A percentile compares a stretch with the other conserved stretches of the same genome.
Conservation (phyloP, 208 protist species). For the Naegleria fowleri region DNA sequence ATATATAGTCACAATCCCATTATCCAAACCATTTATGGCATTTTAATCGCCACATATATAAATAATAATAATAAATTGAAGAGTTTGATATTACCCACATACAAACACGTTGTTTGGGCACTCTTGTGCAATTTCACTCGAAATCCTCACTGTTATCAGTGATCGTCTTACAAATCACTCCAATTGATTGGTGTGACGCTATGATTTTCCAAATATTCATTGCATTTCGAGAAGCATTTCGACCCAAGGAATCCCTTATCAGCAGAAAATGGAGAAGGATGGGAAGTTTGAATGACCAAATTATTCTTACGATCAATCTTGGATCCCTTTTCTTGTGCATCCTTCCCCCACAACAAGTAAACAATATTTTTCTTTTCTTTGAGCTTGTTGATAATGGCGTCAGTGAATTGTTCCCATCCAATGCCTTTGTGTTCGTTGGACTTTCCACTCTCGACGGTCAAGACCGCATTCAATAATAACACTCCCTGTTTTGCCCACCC, state of each 20-base stretch:
- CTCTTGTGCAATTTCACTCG: no score
- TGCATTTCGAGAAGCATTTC: conserved; percentile 54
- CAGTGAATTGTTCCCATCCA: conserved; percentile 91
- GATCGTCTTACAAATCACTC: not conserved
- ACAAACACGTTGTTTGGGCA: no score
- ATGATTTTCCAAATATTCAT: conserved; percentile 36
- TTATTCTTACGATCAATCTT: conserved; percentile 76
- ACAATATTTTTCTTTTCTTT: conserved; percentile 55
- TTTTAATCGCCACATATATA: no score
- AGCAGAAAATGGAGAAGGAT: conserved; percentile 50
- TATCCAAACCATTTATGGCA: no score
- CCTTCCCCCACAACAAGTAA: conserved; percentile 91
- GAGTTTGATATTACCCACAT: no score
- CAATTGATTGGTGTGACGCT: not conserved
- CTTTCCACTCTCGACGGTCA: conserved; percentile 82
- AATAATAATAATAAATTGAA: no score
- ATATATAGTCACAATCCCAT: no score
- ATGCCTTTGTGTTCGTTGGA: conserved; percentile 83
- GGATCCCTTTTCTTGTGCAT: conserved; percentile 77
- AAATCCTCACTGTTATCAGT: no score
- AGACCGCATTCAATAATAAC: conserved; percentile 88
- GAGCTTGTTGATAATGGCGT: conserved; percentile 76
- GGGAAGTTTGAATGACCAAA: conserved; percentile 68
- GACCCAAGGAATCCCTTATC: conserved; percentile 46
- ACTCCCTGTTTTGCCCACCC: conserved; percentile 92